Evolutionary conservation across 345 rosid genomes (phyloP).

Genomic region (Melastoma malabathricum): DNA sequence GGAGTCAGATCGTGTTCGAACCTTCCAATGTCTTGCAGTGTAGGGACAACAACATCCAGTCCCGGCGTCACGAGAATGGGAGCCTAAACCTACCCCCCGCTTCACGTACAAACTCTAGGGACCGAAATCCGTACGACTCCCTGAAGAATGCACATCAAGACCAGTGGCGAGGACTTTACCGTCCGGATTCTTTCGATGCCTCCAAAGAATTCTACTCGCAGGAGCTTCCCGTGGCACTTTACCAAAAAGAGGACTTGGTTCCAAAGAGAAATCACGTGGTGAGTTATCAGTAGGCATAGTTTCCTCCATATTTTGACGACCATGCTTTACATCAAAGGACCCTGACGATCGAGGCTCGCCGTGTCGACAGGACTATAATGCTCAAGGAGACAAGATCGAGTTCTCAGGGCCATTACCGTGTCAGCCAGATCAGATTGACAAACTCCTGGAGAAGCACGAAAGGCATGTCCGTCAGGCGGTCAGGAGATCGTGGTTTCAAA

Average conservation of each 20-base stretch:
- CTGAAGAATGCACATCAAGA: slow-evolving; percentile 45
- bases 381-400: slow-evolving; percentile 58
- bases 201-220: slow-evolving; percentile 83
- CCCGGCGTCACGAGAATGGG: slow-evolving; percentile 26
- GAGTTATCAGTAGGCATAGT: not conserved
- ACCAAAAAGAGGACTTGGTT: slow-evolving; percentile 54
- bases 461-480: slow-evolving; percentile 69
- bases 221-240: slow-evolving; percentile 62
- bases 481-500: slow-evolving; percentile 83
- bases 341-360: not conserved
- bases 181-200: slow-evolving; percentile 75
- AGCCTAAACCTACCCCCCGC: slow-evolving; percentile 14
- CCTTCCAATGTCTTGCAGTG: slow-evolving; percentile 28
- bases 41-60: slow-evolving; percentile 25
- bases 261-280: slow-evolving; percentile 58
- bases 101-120: slow-evolving; percentile 33
- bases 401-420: slow-evolving; percentile 81
- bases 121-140: slow-evolving; percentile 41
- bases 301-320: not conserved
- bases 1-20: slow-evolving; percentile 41
- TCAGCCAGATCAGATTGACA: slow-evolving; percentile 58
- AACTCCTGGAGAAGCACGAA: slow-evolving; percentile 63
- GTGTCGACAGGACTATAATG: slow-evolving; percentile 42
- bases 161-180: slow-evolving; percentile 70
- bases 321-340: not conserved